Evolutionary conservation across 2,329 filamentous ascomycete genomes (phyloP), one percentile per base, ranked within the genome.

Genomic region (Zymoseptoria crescenta): DNA sequence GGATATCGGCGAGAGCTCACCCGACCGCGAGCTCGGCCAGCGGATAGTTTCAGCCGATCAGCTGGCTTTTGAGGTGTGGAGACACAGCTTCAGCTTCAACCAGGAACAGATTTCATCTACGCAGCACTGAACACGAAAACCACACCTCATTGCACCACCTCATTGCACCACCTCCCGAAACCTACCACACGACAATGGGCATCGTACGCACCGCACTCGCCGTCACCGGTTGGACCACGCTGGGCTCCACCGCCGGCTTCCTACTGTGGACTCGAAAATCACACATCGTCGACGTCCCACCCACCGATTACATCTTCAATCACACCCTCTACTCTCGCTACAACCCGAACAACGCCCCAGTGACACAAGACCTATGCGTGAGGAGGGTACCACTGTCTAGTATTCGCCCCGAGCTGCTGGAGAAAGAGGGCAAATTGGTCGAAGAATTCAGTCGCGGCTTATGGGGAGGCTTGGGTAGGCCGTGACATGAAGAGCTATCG

Each of bases 371-470:
- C 69, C 73, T 87, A 9, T 86, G 82, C 66, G 75, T 88, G 64
- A 82, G 83, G 64, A 79, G 78, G 41, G 79, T 90, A 0, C 83
- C 86, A 0, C 69, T 91, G 54, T 76, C 75, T 52, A 83, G 85
- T 68, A 83, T 91, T 61, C 80, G 82, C 29, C 85, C 87, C 0
- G 82, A 86, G 63, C 75, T 90, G 56, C 74, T 89, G 13, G 77
- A 87, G 68, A 80, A 82, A 64, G 83, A 82, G 68, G 79, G 80
- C 30, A 79, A 83, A 64, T 75, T 89, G 54, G 81, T 82, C 1
- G 78, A 87, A 65, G 83, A 83, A 64, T 88, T 88, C 69, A 87
- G 84, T 69, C 83, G 83, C 10, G 85, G 85, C 51, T 74, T 88
- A 54, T 90, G 83, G 86, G 80, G 81, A 62, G 85, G 84, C 58